Evolutionary conservation across 805 yeast genomes (phyloP), one percentile per base, ranked within the genome.

Genomic region (Yarrowia sp.): DNA sequence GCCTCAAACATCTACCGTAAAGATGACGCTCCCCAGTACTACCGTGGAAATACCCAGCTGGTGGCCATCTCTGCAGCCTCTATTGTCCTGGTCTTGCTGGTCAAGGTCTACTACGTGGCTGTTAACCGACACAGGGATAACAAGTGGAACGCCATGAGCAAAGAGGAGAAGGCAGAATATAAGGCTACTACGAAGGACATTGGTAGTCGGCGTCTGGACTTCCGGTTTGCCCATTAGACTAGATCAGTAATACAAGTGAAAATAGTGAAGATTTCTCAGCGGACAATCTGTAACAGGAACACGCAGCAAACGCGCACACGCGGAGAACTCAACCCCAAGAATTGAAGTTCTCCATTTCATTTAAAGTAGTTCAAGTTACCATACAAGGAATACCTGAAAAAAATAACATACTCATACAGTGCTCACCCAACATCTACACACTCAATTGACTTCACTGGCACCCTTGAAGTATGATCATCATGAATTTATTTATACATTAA

Each of bases 201-300:
- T 32, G 91, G 90, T 6, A 83, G 82, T 68, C 80, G 80, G 70
- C 76, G 91, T 24, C 74, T 88, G 48, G 89, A 88, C 68, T 80
- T 80, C 70, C 68, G 79, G 35, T 80, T 79, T 68, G 73, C 69
- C 52, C 51, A 46, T 46, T 28, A 28, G 11, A 9, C 9, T 17
- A 28, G 7, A 26, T 46, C 24, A 26, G 8, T 26, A 26, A 26
- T 26, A 26, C 8, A 8, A 4, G 30, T 5, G 8, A 26, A 26
- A 26, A 8, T 5, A 26, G 30, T 26, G 30, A 26, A n/a, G n/a
- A n/a, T n/a, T n/a, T n/a, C n/a, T n/a, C n/a, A n/a, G n/a, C n/a
- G n/a, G n/a, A n/a, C n/a, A n/a, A n/a, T n/a, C n/a, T n/a, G n/a
- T n/a, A n/a, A n/a, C n/a, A n/a, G n/a, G n/a, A n/a, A n/a, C n/a